phyloP scores from a whole-genome alignment of 192 early-diverging fungal genomes.

The Linnemannia hyalina region DNA sequence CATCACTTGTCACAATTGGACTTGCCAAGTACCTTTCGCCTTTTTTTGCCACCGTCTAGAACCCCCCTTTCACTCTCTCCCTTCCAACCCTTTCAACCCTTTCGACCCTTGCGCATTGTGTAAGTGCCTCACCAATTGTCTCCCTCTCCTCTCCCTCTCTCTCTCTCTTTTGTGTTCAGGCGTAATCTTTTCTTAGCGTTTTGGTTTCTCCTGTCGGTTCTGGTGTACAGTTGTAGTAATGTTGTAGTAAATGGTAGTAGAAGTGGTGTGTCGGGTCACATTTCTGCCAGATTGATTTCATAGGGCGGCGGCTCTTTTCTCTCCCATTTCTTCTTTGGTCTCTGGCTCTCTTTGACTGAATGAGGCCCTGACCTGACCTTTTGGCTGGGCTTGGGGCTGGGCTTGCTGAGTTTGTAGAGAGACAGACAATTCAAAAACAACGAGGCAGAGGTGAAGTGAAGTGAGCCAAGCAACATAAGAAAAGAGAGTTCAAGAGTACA shows the following conservation, averaged over 20 bases:
- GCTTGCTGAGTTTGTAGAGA: background rate
- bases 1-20: background rate
- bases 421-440: background rate
- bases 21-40: background rate
- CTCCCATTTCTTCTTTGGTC: background rate
- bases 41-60: background rate
- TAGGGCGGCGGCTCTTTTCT: background rate
- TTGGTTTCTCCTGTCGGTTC: slow-evolving; percentile 2
- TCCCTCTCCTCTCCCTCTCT: background rate
- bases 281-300: background rate
- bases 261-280: background rate
- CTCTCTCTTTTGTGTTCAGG: background rate
- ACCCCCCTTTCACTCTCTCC: background rate
- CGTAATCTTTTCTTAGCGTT: slow-evolving; percentile 4
- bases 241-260: too few relatives aligned
- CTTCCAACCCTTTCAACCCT: too few relatives aligned
- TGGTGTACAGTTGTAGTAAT: background rate
- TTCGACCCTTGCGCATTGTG: background rate
- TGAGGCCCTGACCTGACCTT: background rate
- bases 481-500: background rate
- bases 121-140: background rate
- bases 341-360: background rate
- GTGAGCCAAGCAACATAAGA: background rate
- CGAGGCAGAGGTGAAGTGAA: background rate
- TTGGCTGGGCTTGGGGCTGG: slow-evolving; percentile 2